Evolutionary conservation across 345 rosid species (phyloP).

Genomic region (Mallotus nudiflorus): DNA sequence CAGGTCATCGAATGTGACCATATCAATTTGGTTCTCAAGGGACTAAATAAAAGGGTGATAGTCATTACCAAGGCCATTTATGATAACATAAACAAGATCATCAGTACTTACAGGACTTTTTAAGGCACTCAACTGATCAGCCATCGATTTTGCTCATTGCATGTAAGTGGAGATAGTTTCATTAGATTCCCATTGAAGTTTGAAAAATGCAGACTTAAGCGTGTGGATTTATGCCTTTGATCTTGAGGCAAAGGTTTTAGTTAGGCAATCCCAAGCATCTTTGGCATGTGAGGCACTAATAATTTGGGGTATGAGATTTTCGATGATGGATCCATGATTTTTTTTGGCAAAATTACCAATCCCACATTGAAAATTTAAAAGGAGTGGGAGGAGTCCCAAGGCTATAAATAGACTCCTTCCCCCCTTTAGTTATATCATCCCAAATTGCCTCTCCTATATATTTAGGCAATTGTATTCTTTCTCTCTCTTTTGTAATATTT

Average conservation of each 20-base stretch:
- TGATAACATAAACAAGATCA: no score
- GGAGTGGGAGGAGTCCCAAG: no score
- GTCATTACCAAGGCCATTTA: neutral
- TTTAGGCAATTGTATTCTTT: no score
- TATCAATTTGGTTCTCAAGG: neutral
- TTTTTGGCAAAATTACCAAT: no score
- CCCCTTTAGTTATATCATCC: no score
- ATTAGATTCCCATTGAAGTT: neutral
- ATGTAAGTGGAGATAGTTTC: neutral
- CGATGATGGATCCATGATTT: no score
- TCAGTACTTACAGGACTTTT: neutral
- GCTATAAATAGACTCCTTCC: no score
- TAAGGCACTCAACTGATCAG: neutral
- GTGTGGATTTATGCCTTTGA: neutral
- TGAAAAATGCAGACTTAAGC: neutral
- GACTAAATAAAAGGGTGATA: neutral
- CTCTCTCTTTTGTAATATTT: no score
- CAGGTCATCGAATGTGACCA: neutral
- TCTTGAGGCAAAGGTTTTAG: neutral
- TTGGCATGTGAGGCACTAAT: no score
- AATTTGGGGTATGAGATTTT: no score
- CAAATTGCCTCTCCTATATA: no score
- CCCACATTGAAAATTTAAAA: no score
- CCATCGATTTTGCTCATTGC: neutral
- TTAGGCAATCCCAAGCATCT: neutral